Evolutionary conservation across 108 stramenopile species (phyloP), one percentile per base, ranked within the genome.

Genomic region (Cyclotella atomus): DNA sequence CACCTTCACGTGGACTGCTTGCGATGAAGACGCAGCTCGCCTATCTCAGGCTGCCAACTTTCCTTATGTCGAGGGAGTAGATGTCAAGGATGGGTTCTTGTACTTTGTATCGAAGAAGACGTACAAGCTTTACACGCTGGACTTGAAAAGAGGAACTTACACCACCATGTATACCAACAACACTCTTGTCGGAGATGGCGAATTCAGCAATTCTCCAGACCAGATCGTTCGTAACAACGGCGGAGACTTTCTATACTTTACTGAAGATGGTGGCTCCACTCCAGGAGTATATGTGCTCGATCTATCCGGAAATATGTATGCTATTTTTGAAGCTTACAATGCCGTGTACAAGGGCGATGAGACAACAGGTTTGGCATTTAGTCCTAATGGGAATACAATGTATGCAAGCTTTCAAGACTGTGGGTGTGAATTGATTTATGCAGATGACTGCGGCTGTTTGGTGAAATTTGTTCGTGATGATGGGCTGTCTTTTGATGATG

Each of bases 281-380:
- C 70, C 77, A 12, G 86, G 84, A 14, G 72, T 89, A 2, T 83
- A 84, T 57, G 65, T 49, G 3, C 55, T 86, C 43, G 67, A 84
- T 44, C 30, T 27, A 0, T 29, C 35, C 20, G 59, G 53, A 1
- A 76, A 55, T 3, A 56, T 68, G n/a, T 82, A 76, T 49, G 70
- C 78, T 15, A 84, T 84, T 20, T 80, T 89, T 73, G 82, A 84
- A 33, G 76, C 74, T 17, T 50, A 52, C 32, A 53, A 57, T 32
- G 32, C 38, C 9, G 32, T 55, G 30, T 74, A 73, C 34, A 38
- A 23, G 16, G 72, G 73, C 3, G 73, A 81, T 64, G 92, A 91
- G 50, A 93, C 89, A 15, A 88, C 89, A 14, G 92, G 92, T 12
- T 43, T 93, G 17, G 86, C 89, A 10, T 91, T 93, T 53, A 83